A percentile compares a stretch with the other conserved stretches of the same genome.
These are phyloP conservation scores for Saturnispora besseyi DNA, from an alignment of 805 yeast genomes.

Conservation along the genomic window DNA sequence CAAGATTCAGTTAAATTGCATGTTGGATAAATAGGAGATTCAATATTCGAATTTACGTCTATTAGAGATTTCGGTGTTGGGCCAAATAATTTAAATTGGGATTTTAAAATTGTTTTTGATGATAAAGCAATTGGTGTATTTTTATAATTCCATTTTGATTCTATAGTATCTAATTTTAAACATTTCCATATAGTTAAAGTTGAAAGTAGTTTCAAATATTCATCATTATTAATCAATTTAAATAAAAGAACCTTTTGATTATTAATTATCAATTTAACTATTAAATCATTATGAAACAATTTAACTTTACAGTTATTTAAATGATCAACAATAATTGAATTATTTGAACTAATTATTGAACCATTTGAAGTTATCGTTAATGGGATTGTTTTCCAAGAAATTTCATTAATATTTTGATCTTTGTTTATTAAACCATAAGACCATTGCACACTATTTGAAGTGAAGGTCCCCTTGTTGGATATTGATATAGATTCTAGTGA, in stretches of 20 bases:
- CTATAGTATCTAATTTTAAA: slow-evolving; percentile 36
- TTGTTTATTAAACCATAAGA: slow-evolving; percentile 5
- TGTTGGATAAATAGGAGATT: slow-evolving; percentile 19
- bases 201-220: slow-evolving; percentile 34
- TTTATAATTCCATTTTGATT: slow-evolving; percentile 40
- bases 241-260: slow-evolving; percentile 23
- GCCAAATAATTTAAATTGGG: slow-evolving; percentile 58
- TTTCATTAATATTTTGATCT: slow-evolving; percentile 1
- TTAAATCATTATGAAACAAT: slow-evolving; percentile 19
- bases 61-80: slow-evolving; percentile 18
- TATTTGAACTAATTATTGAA: slow-evolving; percentile 17
- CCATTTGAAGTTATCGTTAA: slow-evolving; percentile 22
- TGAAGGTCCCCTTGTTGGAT: slow-evolving; percentile 4
- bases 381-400: slow-evolving; percentile 18
- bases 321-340: slow-evolving; percentile 17
- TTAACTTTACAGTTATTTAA: slow-evolving; percentile 26
- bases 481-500: not conserved
- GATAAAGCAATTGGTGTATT: slow-evolving; percentile 19
- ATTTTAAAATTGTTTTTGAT: slow-evolving; percentile 40
- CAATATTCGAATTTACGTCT: slow-evolving; percentile 30
- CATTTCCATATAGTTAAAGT: slow-evolving; percentile 43
- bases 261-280: slow-evolving; percentile 36
- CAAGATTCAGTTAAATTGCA: slow-evolving; percentile 42
- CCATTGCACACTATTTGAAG: slow-evolving; percentile 7
- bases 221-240: slow-evolving; percentile 29